Conservation (phyloP, 192 early-diverging fungal genomes). For the Pilobolus umbonatus region DNA sequence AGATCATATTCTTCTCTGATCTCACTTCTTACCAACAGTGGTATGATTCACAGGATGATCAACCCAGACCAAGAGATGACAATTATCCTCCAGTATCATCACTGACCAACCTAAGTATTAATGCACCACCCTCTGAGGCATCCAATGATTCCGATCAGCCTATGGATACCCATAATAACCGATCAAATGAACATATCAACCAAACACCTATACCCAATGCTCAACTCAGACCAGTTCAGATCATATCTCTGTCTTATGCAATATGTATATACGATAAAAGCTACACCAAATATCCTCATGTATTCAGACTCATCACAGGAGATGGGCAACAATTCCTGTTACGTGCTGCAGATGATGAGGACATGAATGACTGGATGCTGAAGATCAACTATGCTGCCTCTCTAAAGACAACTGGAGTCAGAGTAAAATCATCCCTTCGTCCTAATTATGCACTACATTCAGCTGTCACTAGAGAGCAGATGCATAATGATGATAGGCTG, state of each 20-base stretch:
- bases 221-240: slow-evolving; percentile 28
- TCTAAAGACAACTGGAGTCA: slow-evolving; percentile 57
- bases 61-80: neutral
- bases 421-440: slow-evolving; percentile 20
- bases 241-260: slow-evolving; percentile 59
- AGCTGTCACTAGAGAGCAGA: neutral
- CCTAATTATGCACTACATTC: slow-evolving; percentile 36
- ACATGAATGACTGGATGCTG: slow-evolving; percentile 78
- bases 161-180: slow-evolving; percentile 10
- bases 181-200: slow-evolving; percentile 1
- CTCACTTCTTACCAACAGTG: slow-evolving; percentile 45
- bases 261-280: slow-evolving; percentile 63
- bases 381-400: slow-evolving; percentile 77
- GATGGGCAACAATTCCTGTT: slow-evolving; percentile 72
- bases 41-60: slow-evolving; percentile 16
- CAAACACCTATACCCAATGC: neutral
- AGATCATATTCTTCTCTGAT: slow-evolving; percentile 70
- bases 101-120: too few relatives aligned
- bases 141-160: neutral
- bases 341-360: slow-evolving; percentile 59
- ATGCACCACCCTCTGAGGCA: neutral
- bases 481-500: neutral
- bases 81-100: too few relatives aligned
- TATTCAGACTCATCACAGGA: slow-evolving; percentile 66
- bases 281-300: slow-evolving; percentile 76